Evolutionary conservation across 225 moss, liverwort and hornwort species (phyloP), one percentile per base, ranked within the genome.

Genomic region (Bryum argenteum): DNA sequence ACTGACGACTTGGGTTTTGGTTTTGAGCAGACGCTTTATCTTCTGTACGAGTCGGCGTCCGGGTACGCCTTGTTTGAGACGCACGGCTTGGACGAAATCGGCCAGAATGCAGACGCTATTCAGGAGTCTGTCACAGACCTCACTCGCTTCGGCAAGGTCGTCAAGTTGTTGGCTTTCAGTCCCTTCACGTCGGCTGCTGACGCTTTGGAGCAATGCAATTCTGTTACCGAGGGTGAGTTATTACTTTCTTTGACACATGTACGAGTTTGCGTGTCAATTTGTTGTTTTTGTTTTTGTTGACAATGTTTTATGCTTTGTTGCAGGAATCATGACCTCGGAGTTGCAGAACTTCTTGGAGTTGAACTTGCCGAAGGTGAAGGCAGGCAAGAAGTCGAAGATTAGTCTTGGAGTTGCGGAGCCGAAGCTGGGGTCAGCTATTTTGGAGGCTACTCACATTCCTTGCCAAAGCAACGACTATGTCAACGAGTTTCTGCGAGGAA

Each of bases 111-210:
- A 18, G 93, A 97, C 21, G 85, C 88, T 16, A 90, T 97, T 19
- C 96, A 97, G 78, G 93, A 91, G 54, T 97, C 96, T 0, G 81
- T 97, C 14, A 75, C 83, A 69, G 93, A 97, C 62, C 83, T 97
- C 38, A 86, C 68, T 43, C 93, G 96, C 16, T 97, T 97, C 63
- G 90, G 89, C 75, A 89, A 90, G 45, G 88, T 97, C 16, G 91
- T 91, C 55, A 93, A 87, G 79, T 79, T 97, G 16, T 51, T 79
- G 41, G 90, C 91, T n/a, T 97, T 97, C 43, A 87, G 88, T 66
- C 96, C 96, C 3, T 96, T 89, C 62, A 87, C 84, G 1, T 93
- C 96, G 38, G 96, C 96, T 12, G 96, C 96, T n/a, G 86, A 90
- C 65, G 96, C 96, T 21, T 43, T 97, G 67, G 93, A 89, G 68